Percentiles rank a stretch among this genome's conserved stretches.
Evolutionary conservation across 805 yeast genomes (phyloP).

Genomic region (Candida pseudoglaebosa): DNA sequence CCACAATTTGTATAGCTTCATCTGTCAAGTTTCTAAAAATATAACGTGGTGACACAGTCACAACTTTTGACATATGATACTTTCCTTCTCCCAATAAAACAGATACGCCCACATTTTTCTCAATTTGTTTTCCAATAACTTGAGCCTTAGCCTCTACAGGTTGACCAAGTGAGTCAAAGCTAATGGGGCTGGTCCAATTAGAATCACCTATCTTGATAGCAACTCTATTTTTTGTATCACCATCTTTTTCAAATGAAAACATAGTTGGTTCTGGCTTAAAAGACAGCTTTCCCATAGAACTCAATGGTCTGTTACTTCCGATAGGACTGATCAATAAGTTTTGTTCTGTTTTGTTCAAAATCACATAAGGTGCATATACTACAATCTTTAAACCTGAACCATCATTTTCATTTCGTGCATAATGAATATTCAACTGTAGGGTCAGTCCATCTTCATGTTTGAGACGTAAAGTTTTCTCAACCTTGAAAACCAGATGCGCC

Average conservation of each 20-base stretch:
- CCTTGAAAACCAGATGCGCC: slow-evolving; percentile 46
- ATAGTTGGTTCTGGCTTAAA: slow-evolving; percentile 51
- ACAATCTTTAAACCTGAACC: slow-evolving; percentile 62
- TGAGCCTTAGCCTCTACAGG: slow-evolving; percentile 50
- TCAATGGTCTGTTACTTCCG: slow-evolving; percentile 43
- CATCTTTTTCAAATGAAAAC: slow-evolving; percentile 74
- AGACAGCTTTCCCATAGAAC: slow-evolving; percentile 41
- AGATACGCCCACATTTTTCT: slow-evolving; percentile 70
- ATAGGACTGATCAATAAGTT: slow-evolving; percentile 57
- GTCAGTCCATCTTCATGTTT: slow-evolving; percentile 63
- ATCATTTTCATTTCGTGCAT: slow-evolving; percentile 46
- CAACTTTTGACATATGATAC: slow-evolving; percentile 70
- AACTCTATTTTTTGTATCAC: slow-evolving; percentile 63
- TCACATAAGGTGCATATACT: slow-evolving; percentile 80
- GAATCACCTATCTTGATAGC: slow-evolving; percentile 64
- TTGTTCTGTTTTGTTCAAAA: slow-evolving; percentile 76
- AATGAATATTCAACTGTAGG: slow-evolving; percentile 61
- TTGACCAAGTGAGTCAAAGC: slow-evolving; percentile 91
- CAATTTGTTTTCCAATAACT: slow-evolving; percentile 47
- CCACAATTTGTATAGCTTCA: slow-evolving; percentile 56
- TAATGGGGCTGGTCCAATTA: slow-evolving; percentile 64
- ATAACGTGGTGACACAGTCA: slow-evolving; percentile 80
- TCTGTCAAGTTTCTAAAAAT: slow-evolving; percentile 61
- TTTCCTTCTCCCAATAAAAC: slow-evolving; percentile 83
- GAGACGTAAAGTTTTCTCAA: slow-evolving; percentile 51